A percentile compares a stretch with the other conserved stretches of the same genome.
These are phyloP conservation scores for Yamadazyma songkhlaensis DNA, from an alignment of 1,139 yeast species.

Conservation along the genomic window DNA sequence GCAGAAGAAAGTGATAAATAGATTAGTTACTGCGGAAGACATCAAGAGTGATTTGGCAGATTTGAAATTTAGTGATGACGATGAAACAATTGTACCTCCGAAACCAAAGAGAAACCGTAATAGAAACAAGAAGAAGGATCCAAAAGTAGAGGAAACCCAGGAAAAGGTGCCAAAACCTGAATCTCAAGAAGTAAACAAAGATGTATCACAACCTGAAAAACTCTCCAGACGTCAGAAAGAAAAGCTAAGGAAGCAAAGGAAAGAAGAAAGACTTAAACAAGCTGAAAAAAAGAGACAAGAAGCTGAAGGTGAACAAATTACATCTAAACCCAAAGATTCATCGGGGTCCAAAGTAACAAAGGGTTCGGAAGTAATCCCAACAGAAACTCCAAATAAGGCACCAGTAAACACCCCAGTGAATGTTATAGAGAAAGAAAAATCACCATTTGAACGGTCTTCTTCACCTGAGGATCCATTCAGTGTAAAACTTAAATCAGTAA, in stretches of 20 bases:
- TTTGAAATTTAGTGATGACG: slow-evolving; percentile 22
- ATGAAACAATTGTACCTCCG: too few species aligned
- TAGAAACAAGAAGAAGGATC: not conserved
- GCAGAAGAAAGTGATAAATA: slow-evolving; percentile 4
- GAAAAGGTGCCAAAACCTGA: too few species aligned
- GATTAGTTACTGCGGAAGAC: slow-evolving; percentile 7
- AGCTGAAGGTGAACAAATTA: not conserved
- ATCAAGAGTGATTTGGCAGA: slow-evolving; percentile 21
- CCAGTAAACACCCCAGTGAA: too few species aligned
- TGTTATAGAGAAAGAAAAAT: not conserved
- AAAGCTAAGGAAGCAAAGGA: slow-evolving; percentile 1
- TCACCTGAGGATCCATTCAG: slow-evolving; percentile 24
- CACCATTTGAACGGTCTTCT: not conserved
- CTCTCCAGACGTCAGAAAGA: slow-evolving; percentile 1
- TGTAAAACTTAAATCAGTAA: slow-evolving; percentile 31
- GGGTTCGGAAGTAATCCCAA: too few species aligned
- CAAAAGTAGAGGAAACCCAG: not conserved
- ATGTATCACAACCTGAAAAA: too few species aligned
- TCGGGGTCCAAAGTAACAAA: too few species aligned
- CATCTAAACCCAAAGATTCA: too few species aligned
- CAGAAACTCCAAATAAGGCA: too few species aligned
- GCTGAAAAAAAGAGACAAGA: not conserved
- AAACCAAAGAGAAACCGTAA: not conserved
- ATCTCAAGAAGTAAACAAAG: not conserved
- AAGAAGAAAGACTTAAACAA: slow-evolving; percentile 1